These are phyloP conservation scores for Conidiobolus incongruus DNA, from an alignment of 371 early-diverging fungal genomes.

Conservation along the genomic window DNA sequence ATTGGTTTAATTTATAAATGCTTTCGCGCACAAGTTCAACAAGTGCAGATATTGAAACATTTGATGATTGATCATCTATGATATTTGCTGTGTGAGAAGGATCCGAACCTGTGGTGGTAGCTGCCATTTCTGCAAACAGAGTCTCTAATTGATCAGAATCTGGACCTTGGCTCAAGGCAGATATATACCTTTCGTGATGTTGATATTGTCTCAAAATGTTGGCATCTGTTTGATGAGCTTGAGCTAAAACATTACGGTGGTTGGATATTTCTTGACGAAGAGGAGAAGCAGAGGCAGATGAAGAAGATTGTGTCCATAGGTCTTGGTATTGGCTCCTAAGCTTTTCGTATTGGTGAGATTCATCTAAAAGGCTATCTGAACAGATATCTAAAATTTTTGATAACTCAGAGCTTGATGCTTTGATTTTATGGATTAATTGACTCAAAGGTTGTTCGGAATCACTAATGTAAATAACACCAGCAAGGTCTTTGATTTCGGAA, in stretches of 20 bases:
- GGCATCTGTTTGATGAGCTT: slow-evolving; percentile 48
- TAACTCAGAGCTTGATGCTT: slow-evolving; percentile 29
- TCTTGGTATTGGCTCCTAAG: slow-evolving; percentile 40
- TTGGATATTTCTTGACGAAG: slow-evolving; percentile 54
- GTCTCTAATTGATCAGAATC: slow-evolving; percentile 30
- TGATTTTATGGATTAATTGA: slow-evolving; percentile 27
- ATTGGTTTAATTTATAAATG: slow-evolving; percentile 44
- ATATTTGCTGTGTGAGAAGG: slow-evolving; percentile 10
- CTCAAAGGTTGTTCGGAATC: slow-evolving; percentile 15
- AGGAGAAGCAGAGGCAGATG: slow-evolving; percentile 37
- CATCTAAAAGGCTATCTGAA: slow-evolving; percentile 5
- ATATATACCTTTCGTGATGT: slow-evolving; percentile 22
- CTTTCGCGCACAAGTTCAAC: slow-evolving; percentile 29
- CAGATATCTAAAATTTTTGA: slow-evolving; percentile 33
- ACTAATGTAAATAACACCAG: slow-evolving; percentile 30
- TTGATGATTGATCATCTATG: too few species aligned
- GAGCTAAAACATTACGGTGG: slow-evolving; percentile 55
- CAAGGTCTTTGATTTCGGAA: slow-evolving; percentile 28
- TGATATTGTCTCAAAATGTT: slow-evolving; percentile 29
- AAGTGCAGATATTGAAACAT: too few species aligned
- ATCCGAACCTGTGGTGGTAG: slow-evolving; percentile 6
- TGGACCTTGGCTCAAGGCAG: slow-evolving; percentile 26
- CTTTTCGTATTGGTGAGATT: background rate
- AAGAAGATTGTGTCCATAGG: slow-evolving; percentile 67
- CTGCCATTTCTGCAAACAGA: slow-evolving; percentile 27